Base-by-base conservation (phyloP, 2,329 filamentous ascomycete genomes). In the Phialophora verrucosa region DNA sequence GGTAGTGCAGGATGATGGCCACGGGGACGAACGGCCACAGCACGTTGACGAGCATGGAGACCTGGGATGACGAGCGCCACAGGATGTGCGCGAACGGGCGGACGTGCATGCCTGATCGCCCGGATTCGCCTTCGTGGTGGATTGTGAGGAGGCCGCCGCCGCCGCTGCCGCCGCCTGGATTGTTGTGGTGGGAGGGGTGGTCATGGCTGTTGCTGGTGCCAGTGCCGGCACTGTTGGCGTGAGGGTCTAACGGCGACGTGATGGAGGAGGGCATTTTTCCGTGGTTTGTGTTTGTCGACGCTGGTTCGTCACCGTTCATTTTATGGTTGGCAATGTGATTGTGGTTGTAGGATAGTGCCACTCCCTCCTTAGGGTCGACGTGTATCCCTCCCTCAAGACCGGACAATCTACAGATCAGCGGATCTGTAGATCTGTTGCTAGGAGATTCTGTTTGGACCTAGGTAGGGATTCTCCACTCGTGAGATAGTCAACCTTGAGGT, bases 1-100 rank as follows among this genome's bases (percentile, higher is more conserved):
- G 82, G 69, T 86, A 87, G 69, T 86, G 81, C 59, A 91, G 79
- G 20, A 82, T 87, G 70, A 93, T 87, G 20, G 90, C 90, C 35
- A 86, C 87, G 5, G 90, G 90, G 1, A 92, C 90, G 67, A 91
- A 82, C 5, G 90, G 90, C 90, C 90, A 93, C 47, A 93, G 83
- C 29, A 91, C 73, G 74, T 92, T 92, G 73, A 90, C 88, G 58
- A 83, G 75, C 74, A 84, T 84, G 7, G 90, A 91, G 12, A 87
- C 79, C 32, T 80, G 83, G 74, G 87, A 89, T 31, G 87, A 86
- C 50, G 89, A 91, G 59, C 78, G 81, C 78, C 87, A 88, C 75
- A 84, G 84, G 63, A 92, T 88, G 35, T 42, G 14, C 14, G 35
- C 35, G 35, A 42, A 42, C 14, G 14, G 35, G 35, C 35, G 14